Evolutionary conservation across 2,329 filamentous ascomycete genomes (phyloP).

Genomic region (Cercospora janseana): DNA sequence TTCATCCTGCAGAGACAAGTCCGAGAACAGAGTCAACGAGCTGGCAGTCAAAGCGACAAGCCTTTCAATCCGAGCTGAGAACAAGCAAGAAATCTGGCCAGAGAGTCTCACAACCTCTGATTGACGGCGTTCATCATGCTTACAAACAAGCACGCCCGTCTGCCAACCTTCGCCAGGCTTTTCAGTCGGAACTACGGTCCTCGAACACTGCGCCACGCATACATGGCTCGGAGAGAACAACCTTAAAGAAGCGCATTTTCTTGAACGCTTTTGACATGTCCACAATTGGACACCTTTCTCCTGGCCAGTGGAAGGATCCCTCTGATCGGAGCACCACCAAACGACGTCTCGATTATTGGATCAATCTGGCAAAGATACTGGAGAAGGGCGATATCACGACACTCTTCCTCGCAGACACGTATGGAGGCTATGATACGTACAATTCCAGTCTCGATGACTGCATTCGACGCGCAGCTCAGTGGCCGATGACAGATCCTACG

Average conservation of each 20-base stretch:
- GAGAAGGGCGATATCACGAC: slow-evolving; percentile 64
- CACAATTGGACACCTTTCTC: slow-evolving; percentile 56
- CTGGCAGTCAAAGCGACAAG: background rate
- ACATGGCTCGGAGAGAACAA: slow-evolving; percentile 7
- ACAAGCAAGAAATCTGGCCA: background rate
- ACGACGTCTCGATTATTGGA: slow-evolving; percentile 61
- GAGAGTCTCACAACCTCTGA: background rate
- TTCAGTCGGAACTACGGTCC: background rate
- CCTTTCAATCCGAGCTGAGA: slow-evolving; percentile 1
- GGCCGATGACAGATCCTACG: slow-evolving; percentile 63
- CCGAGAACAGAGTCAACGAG: no score
- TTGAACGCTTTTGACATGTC: slow-evolving; percentile 48
- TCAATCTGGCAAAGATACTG: slow-evolving; percentile 60
- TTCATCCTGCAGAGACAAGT: no score
- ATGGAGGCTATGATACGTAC: slow-evolving; percentile 64
- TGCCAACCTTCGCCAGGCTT: background rate
- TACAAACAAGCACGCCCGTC: background rate
- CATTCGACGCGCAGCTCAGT: slow-evolving; percentile 62
- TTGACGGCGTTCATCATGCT: background rate
- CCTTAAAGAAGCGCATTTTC: slow-evolving; percentile 37
- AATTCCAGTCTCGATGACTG: slow-evolving; percentile 43
- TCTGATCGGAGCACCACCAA: slow-evolving; percentile 61
- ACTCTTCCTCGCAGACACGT: slow-evolving; percentile 65
- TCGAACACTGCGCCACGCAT: background rate
- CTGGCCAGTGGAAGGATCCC: slow-evolving; percentile 68